These are phyloP conservation scores for Aspergillus oerlinghausenensis DNA, from an alignment of 2,329 filamentous ascomycete species.

Conservation along the genomic window DNA sequence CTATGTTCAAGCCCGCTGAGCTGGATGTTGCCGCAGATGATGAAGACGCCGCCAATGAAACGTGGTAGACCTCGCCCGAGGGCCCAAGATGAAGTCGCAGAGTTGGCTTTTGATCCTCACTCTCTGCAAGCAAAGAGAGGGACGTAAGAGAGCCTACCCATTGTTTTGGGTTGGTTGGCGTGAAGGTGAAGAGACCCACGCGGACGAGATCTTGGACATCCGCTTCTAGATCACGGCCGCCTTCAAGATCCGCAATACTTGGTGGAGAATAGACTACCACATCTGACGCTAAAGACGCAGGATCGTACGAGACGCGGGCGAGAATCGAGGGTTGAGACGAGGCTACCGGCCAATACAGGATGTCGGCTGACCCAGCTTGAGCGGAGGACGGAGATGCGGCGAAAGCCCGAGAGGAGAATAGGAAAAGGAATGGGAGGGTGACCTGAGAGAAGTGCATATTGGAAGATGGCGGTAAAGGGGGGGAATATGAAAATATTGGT, in stretches of 20 bases:
- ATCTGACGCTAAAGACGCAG: conserved; percentile 30
- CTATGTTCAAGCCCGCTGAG: conserved; percentile 21
- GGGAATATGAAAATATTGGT: neutral
- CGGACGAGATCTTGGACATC: conserved; percentile 48
- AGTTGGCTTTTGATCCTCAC: conserved; percentile 22
- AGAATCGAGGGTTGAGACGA: conserved; percentile 32
- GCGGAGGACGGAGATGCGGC: conserved; percentile 12
- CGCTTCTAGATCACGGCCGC: conserved; percentile 8
- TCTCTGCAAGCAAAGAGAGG: conserved; percentile 26
- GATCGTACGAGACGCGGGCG: conserved; percentile 40
- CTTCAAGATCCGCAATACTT: conserved; percentile 2
- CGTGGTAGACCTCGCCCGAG: conserved; percentile 35
- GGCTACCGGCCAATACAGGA: conserved; percentile 36
- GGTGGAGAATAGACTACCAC: conserved; percentile 39
- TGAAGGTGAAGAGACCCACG: conserved; percentile 47
- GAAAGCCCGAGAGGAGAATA: conserved; percentile 12
- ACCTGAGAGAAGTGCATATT: conserved; percentile 13
- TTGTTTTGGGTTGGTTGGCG: conserved; percentile 28
- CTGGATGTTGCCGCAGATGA: conserved; percentile 13
- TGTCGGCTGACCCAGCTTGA: conserved; percentile 24
- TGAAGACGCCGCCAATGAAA: conserved; percentile 31
- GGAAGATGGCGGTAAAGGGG: neutral
- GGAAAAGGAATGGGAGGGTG: conserved; percentile 8
- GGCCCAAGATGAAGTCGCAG: conserved; percentile 39
- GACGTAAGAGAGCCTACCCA: conserved; percentile 41